Evolutionary conservation across 2,329 filamentous ascomycete species (phyloP).

Genomic region (Aspergillus melleus): DNA sequence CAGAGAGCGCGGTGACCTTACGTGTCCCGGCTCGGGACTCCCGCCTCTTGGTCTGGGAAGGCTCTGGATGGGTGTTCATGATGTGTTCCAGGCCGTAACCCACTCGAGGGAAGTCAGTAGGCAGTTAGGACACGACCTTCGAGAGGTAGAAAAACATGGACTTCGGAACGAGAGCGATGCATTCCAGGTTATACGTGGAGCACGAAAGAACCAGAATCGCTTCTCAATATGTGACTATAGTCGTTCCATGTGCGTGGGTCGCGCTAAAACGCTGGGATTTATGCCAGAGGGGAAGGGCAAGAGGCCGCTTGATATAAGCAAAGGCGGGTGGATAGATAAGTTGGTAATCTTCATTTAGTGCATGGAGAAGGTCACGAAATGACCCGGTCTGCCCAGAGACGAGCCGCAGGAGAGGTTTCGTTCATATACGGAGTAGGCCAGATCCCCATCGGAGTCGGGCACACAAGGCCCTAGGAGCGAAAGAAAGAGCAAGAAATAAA

Average conservation of each 20-base stretch:
- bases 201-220: constrained; percentile 10
- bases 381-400: neutral
- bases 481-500: neutral
- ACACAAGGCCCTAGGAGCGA: constrained; percentile 6
- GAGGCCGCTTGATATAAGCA: constrained; percentile 11
- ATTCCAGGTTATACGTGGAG: constrained; percentile 14
- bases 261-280: constrained; percentile 16
- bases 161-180: constrained; percentile 10
- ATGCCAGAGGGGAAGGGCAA: constrained; percentile 10
- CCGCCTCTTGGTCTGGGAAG: constrained; percentile 28
- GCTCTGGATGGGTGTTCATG: constrained; percentile 26
- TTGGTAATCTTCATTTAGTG: constrained; percentile 11
- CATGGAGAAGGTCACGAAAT: constrained; percentile 4
- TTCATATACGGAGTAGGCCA: constrained; percentile 4
- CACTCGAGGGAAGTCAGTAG: constrained; percentile 3
- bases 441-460: constrained; percentile 13
- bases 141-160: constrained; percentile 11
- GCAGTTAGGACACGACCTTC: constrained; percentile 6
- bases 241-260: constrained; percentile 25
- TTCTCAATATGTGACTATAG: constrained; percentile 20
- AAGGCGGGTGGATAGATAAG: constrained; percentile 15
- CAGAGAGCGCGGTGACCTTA: constrained; percentile 58
- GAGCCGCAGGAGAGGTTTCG: constrained; percentile 4
- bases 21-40: constrained; percentile 57
- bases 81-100: constrained; percentile 10